Conservation (phyloP, 1,284 basidiomycete species). For the Pterulicium gracile region DNA sequence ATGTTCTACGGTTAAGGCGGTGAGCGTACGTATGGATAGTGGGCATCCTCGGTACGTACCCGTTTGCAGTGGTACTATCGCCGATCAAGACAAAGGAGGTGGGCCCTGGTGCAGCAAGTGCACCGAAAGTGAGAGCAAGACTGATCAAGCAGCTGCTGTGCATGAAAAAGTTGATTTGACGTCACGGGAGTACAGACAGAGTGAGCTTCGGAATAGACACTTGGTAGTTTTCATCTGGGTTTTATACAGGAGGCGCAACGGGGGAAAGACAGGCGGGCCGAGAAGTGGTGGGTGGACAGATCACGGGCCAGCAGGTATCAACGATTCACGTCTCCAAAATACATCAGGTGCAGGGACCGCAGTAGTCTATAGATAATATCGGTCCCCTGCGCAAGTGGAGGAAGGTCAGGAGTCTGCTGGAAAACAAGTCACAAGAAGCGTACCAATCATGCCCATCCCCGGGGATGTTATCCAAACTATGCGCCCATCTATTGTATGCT, state of each 20-base stretch:
- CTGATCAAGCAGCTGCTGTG: too few relatives aligned
- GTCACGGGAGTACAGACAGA: too few relatives aligned
- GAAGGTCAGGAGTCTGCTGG: constrained; percentile 6
- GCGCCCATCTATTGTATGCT: constrained; percentile 35
- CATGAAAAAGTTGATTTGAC: too few relatives aligned
- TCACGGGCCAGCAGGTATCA: too few relatives aligned
- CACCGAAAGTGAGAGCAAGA: too few relatives aligned
- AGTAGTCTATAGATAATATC: constrained; percentile 27
- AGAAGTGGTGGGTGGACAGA: too few relatives aligned
- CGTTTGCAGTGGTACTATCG: constrained; percentile 29
- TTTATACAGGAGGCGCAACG: neutral
- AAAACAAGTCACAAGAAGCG: constrained; percentile 12
- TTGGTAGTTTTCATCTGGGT: too few relatives aligned
- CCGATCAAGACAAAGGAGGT: constrained; percentile 20
- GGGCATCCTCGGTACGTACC: too few relatives aligned
- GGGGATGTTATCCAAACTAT: constrained; percentile 72
- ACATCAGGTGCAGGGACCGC: neutral
- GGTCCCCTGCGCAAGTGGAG: constrained; percentile 21
- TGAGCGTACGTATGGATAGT: too few relatives aligned
- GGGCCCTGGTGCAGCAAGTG: constrained; percentile 1
- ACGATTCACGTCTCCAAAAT: too few relatives aligned
- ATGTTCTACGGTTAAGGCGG: constrained; percentile 16
- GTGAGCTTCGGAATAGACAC: too few relatives aligned
- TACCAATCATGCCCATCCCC: constrained; percentile 77
- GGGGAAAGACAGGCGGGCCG: too few relatives aligned